Evolutionary conservation across 345 rosid genomes (phyloP), one percentile per base, ranked within the genome.

Genomic region (Eutrema japonicum): DNA sequence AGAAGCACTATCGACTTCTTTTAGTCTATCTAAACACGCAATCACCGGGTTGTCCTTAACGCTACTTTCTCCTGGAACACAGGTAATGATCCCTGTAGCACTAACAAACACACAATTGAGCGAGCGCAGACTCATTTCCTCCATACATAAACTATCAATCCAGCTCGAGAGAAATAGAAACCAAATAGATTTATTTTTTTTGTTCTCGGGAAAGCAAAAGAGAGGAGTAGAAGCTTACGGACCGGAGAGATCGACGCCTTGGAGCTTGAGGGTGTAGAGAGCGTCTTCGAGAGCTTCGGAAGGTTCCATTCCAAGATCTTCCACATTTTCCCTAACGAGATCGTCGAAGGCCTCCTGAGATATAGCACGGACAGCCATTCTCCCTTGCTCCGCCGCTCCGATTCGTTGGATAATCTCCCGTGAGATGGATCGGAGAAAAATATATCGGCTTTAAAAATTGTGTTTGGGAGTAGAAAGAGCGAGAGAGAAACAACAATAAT

Each of bases 231-330:
- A 45, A 14, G 32, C 2, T 3, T 0, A 26, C 14, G 68, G 43
- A 89, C 97, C 97, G 3, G 92, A 86, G 81, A 95, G 92, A 92
- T 88, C 93, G 72, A 90, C 99, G 87, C 92, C 92, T 83, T 92
- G 96, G 62, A 90, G 92, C 46, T 89, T 64, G 66, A 95, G 96
- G 18, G 99, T 81, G 11, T 88, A 67, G 60, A 92, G 78, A 78
- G 97, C 98, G 79, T 95, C 99, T 72, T 90, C 79, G 27, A 95
- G 92, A 43, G 98, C 93, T 73, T 95, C 96, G 59, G 85, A 27
- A 54, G 97, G 96, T 14, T 90, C 98, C 96, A 95, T 92, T 1
- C 86, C 92, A 2, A 95, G 89, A 37, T 88, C 97, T 64, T 92
- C 96, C 52, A 86, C 79, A 85, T 92, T 95, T 77, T 95, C 99